These are phyloP conservation scores for Chaetomium tenue DNA, from an alignment of 495 filamentous ascomycete genomes.

Conservation along the genomic window DNA sequence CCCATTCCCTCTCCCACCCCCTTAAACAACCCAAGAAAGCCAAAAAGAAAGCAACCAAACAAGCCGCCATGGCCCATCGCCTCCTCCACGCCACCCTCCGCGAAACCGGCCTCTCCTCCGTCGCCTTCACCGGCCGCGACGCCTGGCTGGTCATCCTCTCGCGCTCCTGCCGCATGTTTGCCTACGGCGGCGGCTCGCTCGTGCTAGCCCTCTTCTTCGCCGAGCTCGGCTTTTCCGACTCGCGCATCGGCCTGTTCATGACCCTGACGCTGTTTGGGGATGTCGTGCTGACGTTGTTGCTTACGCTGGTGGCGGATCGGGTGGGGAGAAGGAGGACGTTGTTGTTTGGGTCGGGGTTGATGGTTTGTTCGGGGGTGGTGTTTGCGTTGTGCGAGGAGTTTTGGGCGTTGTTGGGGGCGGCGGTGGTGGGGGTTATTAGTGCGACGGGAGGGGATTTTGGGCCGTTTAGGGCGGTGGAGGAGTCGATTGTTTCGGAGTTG, in stretches of 20 bases:
- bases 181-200: constrained; percentile 43
- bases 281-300: constrained; percentile 66
- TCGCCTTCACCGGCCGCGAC: constrained; percentile 55
- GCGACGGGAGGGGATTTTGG: constrained; percentile 76
- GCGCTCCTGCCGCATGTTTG: constrained; percentile 48
- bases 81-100: constrained; percentile 21
- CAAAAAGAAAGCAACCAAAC: background rate
- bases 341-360: constrained; percentile 62
- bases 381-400: constrained; percentile 70
- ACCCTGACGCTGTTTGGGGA: constrained; percentile 80
- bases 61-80: background rate
- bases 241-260: constrained; percentile 81
- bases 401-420: constrained; percentile 71
- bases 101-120: constrained; percentile 50
- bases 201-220: constrained; percentile 53
- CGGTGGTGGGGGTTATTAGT: constrained; percentile 79
- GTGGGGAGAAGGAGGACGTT: constrained; percentile 69
- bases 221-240: constrained; percentile 61
- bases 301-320: constrained; percentile 75
- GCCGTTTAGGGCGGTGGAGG: constrained; percentile 82
- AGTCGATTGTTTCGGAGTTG: constrained; percentile 73
- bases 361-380: constrained; percentile 63
- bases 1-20: too few species aligned
- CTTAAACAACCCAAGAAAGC: too few species aligned
- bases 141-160: constrained; percentile 35